Base-by-base conservation (phyloP, 2,329 filamentous ascomycete species). In the Diaporthe amygdali region DNA sequence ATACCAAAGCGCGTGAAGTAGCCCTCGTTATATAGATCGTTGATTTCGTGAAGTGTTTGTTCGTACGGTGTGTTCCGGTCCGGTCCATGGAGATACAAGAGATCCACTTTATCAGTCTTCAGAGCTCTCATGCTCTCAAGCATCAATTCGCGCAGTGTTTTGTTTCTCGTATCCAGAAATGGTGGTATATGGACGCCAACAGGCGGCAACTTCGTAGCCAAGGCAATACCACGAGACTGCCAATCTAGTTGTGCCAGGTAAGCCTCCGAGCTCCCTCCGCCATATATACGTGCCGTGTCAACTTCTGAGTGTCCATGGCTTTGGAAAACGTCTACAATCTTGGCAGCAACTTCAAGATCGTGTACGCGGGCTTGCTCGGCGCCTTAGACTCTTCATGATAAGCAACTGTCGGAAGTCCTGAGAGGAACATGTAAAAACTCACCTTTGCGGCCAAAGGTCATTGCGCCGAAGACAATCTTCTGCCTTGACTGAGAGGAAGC, bases 211-310 rank as follows among this genome's bases (percentile, higher is more conserved):
- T 86, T 86, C 1, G 84, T 86, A 69, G 81, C 83, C 74, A 86
- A 79, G 20, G 77, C 67, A 25, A 86, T 74, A 22, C 80, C 80
- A n/a, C 82, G 79, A 7, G 77, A 66, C 56, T 82, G 73, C 81
- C 82, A 84, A 30, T 81, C 73, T 14, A 82, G 74, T 15, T 78
- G 74, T 8, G 80, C 85, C 2, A 89, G 82, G 54, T 82, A 81
- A 66, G 84, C 79, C 76, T 94, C 92, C 66, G 93, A 91, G 64
- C 87, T 84, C 61, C 92, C 91, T 37, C 82, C 86, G 52, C 91
- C 84, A 74, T 94, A 94, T 4, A 86, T 79, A 17, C 91, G 86
- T 0, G 92, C 91, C 0, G 91, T 93, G 78, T 94, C 92, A 66
- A 94, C 79, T 76, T 94, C 92, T 76, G 89, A 87, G 81, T 93